Conservation (phyloP, 2,329 filamentous ascomycete species). For the Gnomoniopsis smithogilvyi region DNA sequence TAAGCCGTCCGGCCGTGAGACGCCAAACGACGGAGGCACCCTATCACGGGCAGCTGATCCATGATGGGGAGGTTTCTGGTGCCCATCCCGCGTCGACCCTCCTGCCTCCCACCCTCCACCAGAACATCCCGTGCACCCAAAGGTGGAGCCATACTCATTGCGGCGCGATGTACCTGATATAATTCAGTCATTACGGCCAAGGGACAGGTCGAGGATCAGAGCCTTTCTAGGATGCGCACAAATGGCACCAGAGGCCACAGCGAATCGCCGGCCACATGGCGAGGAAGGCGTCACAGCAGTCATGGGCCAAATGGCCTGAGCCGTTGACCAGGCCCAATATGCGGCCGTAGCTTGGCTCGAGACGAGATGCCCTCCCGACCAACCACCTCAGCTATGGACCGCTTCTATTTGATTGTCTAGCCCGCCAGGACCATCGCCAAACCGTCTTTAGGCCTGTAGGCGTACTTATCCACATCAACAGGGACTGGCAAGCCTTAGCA, state of each 20-base stretch:
- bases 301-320: slow-evolving; percentile 15
- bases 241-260: slow-evolving; percentile 9
- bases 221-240: not conserved
- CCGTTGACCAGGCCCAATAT: slow-evolving; percentile 16
- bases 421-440: not conserved
- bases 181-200: not conserved
- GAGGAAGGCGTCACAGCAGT: slow-evolving; percentile 8
- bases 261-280: slow-evolving; percentile 17
- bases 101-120: not conserved
- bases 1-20: too few species aligned
- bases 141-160: slow-evolving; percentile 2
- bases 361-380: slow-evolving; percentile 15
- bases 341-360: slow-evolving; percentile 17
- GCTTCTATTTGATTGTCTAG: slow-evolving; percentile 5
- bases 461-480: slow-evolving; percentile 9
- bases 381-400: slow-evolving; percentile 12
- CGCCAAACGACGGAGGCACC: not conserved
- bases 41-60: not conserved
- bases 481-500: slow-evolving; percentile 13
- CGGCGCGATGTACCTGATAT: slow-evolving; percentile 11
- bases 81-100: not conserved
- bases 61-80: not conserved
- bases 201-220: not conserved
- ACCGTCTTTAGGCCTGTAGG: slow-evolving; percentile 13
- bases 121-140: slow-evolving; percentile 4